Percentiles rank a stretch among this genome's conserved stretches.
Conservation (phyloP, 2,329 filamentous ascomycete species). For the Clonostachys sp. region DNA sequence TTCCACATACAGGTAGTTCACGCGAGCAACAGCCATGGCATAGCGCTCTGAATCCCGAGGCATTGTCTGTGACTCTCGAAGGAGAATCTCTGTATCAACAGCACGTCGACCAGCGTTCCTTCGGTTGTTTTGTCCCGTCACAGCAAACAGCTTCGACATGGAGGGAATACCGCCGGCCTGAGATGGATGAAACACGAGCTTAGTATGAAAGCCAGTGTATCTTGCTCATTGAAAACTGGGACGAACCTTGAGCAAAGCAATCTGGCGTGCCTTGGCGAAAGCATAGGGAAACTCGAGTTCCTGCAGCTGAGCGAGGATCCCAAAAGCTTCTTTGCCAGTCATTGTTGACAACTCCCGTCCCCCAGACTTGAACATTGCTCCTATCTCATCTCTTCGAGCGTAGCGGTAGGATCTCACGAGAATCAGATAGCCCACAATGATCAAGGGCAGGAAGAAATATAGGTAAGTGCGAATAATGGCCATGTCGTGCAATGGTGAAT, state of each 20-base stretch:
- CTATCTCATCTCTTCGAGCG: neutral
- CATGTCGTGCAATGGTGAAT: too few relatives aligned
- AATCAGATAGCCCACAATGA: neutral
- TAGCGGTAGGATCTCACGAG: neutral
- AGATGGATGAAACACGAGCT: neutral
- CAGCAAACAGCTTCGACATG: conserved; percentile 42
- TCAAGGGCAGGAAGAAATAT: too few relatives aligned
- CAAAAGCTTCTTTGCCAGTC: conserved; percentile 1
- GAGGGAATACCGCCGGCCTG: conserved; percentile 46
- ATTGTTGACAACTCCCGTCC: neutral
- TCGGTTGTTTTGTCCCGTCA: conserved; percentile 40
- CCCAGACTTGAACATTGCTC: neutral
- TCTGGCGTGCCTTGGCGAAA: conserved; percentile 44
- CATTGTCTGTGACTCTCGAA: conserved; percentile 40
- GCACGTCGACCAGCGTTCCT: conserved; percentile 43
- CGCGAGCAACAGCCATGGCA: conserved; percentile 51
- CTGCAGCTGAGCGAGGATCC: conserved; percentile 36
- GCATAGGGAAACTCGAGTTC: conserved; percentile 52
- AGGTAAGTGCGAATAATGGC: too few relatives aligned
- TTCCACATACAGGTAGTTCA: conserved; percentile 50
- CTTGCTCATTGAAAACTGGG: neutral
- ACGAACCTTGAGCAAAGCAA: conserved; percentile 52
- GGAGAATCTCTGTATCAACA: conserved; percentile 42
- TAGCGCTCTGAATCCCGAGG: conserved; percentile 34
- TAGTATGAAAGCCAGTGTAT: neutral